These are phyloP conservation scores for Tremella fuciformis DNA, from an alignment of 768 basidiomycete genomes.

Conservation along the genomic window DNA sequence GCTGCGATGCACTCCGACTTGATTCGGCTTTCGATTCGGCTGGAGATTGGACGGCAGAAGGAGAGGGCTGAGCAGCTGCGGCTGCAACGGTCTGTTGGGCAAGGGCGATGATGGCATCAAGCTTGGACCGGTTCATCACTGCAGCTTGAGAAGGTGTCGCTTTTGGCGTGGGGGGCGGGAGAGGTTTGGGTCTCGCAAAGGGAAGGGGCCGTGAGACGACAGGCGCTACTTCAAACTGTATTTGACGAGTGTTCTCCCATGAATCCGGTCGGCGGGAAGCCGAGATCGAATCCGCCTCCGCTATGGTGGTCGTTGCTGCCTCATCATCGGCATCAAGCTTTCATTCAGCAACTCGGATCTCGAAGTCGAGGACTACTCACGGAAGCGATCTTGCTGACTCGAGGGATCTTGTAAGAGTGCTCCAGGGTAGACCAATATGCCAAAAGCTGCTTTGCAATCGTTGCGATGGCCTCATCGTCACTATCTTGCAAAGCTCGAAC, in stretches of 20 bases:
- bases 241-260: constrained; percentile 33
- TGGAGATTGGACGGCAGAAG: constrained; percentile 16
- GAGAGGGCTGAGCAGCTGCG: constrained; percentile 13
- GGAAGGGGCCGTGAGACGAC: constrained; percentile 32
- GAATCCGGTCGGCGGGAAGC: constrained; percentile 25
- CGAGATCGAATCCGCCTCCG: constrained; percentile 21
- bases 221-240: constrained; percentile 37
- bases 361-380: constrained; percentile 40
- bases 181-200: constrained; percentile 35
- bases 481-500: constrained; percentile 61
- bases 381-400: constrained; percentile 32
- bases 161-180: constrained; percentile 14
- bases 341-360: constrained; percentile 58
- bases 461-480: constrained; percentile 61
- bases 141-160: constrained; percentile 18
- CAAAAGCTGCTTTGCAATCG: constrained; percentile 68
- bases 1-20: constrained; percentile 26
- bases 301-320: constrained; percentile 42
- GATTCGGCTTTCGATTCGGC: constrained; percentile 28
- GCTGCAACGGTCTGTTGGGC: constrained; percentile 44
- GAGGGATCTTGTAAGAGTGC: constrained; percentile 39
- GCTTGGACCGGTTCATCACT: constrained; percentile 29
- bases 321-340: constrained; percentile 48
- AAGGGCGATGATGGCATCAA: constrained; percentile 53
- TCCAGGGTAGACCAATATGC: constrained; percentile 73